Percentiles rank a stretch among this genome's conserved stretches.
phyloP scores from a whole-genome alignment of 2,329 filamentous ascomycete genomes.

The Arthroderma sp. region DNA sequence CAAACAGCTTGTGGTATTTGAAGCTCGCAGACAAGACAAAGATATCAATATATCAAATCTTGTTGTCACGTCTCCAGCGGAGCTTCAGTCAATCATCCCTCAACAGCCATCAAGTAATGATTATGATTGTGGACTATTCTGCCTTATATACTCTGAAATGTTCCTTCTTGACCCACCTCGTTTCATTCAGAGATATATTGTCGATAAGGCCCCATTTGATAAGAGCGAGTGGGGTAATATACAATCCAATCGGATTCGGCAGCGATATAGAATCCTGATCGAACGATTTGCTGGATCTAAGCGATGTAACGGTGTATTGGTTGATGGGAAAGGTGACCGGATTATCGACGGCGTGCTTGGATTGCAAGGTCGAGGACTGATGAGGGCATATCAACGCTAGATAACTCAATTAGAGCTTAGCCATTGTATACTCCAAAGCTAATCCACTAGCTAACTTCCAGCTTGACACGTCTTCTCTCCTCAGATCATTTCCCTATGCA shows the following conservation, averaged over 20 bases:
- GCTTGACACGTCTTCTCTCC: too few species aligned
- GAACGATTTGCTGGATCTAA: background rate
- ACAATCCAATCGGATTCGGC: background rate
- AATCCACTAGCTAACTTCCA: too few species aligned
- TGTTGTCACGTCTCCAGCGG: background rate
- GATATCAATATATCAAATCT: background rate
- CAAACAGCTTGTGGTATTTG: background rate
- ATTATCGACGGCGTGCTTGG: background rate
- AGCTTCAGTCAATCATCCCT: too few species aligned
- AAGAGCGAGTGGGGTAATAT: background rate
- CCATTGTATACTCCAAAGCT: too few species aligned
- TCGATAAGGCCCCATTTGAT: background rate
- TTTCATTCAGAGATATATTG: background rate
- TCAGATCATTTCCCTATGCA: too few species aligned
- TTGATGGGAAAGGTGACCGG: background rate
- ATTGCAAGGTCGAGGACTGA: background rate
- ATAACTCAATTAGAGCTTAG: too few species aligned
- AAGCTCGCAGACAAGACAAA: background rate
- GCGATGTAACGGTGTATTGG: background rate
- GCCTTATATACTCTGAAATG: background rate
- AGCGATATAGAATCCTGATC: background rate
- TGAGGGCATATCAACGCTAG: too few species aligned
- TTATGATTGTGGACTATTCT: background rate
- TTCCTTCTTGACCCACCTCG: background rate
- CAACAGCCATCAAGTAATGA: background rate